Percentiles rank a stretch among this genome's conserved stretches.
phyloP scores from a whole-genome alignment of 352 stramenopile species.

The Globisporangium nodosum region DNA sequence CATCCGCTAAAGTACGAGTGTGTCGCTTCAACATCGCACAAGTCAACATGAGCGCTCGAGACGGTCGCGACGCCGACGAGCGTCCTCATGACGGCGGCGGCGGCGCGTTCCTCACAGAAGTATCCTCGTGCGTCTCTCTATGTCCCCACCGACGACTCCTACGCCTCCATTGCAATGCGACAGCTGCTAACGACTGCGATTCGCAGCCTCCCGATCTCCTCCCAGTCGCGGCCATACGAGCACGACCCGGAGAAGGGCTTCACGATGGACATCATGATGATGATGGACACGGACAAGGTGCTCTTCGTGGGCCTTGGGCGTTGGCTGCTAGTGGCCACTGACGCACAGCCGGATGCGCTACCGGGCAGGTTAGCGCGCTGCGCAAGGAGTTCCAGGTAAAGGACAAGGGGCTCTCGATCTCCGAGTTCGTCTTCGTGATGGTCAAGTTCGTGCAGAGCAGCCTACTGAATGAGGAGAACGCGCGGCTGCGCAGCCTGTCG shows the following conservation, averaged over 20 bases:
- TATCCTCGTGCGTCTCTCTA: slow-evolving; percentile 6
- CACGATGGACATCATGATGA: slow-evolving; percentile 92
- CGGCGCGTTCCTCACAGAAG: slow-evolving; percentile 19
- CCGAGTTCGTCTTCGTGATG: slow-evolving; percentile 88
- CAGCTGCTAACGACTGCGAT: background rate
- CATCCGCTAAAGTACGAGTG: background rate
- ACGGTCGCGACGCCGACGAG: background rate
- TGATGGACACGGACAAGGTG: slow-evolving; percentile 86
- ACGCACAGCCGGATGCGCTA: background rate
- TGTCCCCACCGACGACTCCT: too few relatives aligned
- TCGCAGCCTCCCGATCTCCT: slow-evolving; percentile 3
- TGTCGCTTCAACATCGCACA: background rate
- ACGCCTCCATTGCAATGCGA: background rate
- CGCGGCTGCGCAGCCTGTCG: slow-evolving; percentile 50
- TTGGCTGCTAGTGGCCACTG: background rate
- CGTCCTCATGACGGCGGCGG: background rate
- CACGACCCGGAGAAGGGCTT: slow-evolving; percentile 78
- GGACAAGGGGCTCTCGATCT: slow-evolving; percentile 67
- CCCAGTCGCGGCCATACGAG: slow-evolving; percentile 41
- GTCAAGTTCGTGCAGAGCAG: slow-evolving; percentile 66
- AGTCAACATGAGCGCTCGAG: background rate
- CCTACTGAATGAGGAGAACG: slow-evolving; percentile 49
- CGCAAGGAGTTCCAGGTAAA: slow-evolving; percentile 83
- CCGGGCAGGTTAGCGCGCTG: slow-evolving; percentile 54
- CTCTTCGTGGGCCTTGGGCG: background rate